Percentiles rank a stretch among this genome's conserved stretches.
Evolutionary conservation across 176 grass and related monocot genomes (phyloP).

Genomic region (Stipa capillata): DNA sequence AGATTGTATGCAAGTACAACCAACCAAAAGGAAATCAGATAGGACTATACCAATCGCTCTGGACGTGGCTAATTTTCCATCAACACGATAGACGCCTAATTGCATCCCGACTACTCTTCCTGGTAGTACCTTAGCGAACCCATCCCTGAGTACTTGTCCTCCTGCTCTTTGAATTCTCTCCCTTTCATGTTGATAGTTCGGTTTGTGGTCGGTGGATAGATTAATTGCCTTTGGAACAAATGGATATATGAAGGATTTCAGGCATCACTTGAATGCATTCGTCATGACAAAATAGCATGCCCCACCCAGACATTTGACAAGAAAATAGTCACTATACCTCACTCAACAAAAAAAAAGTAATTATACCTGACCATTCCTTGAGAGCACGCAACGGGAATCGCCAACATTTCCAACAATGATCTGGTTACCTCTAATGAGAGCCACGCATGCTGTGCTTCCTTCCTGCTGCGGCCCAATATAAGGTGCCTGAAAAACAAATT

Average conservation of each 20-base stretch:
- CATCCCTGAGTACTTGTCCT: background rate
- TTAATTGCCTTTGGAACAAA: conserved; percentile 8
- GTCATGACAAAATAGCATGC: background rate
- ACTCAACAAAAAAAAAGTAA: conserved; percentile 14
- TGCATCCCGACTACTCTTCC: no score
- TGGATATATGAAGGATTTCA: conserved; percentile 11
- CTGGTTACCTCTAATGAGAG: background rate
- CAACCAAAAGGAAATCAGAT: background rate
- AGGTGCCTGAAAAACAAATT: background rate
- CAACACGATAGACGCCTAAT: background rate
- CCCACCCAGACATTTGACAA: background rate
- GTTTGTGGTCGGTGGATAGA: conserved; percentile 16
- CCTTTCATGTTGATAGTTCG: background rate
- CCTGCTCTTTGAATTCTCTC: conserved; percentile 13
- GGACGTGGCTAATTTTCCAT: background rate
- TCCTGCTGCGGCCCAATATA: background rate
- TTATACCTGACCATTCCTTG: conserved; percentile 12
- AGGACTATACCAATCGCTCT: background rate
- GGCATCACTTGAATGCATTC: background rate
- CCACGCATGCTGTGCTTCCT: conserved; percentile 24
- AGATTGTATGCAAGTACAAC: background rate
- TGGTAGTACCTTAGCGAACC: background rate
- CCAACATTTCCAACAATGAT: conserved; percentile 27
- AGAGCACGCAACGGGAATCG: conserved; percentile 27
- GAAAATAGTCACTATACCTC: conserved; percentile 12